Evolutionary conservation across 1,284 basidiomycete genomes (phyloP), one percentile per base, ranked within the genome.

Genomic region (Ganoderma sinense): DNA sequence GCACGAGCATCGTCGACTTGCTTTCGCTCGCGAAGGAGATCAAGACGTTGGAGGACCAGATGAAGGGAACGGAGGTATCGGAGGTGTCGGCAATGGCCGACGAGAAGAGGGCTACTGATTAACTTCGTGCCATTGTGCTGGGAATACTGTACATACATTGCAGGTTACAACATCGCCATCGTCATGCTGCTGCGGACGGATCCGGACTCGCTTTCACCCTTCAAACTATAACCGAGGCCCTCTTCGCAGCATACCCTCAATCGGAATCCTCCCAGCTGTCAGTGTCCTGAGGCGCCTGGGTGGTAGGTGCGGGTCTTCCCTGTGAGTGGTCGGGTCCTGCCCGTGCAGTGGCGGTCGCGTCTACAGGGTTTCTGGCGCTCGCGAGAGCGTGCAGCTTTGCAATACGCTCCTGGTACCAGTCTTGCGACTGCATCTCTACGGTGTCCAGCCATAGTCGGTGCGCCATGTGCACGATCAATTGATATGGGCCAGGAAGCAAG

Each of bases 11-110:
- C 10, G 10, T 64, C 33, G 65, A 63, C 20, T 74, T 71, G 1
- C 14, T 73, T 48, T 2, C 55, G 59, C 39, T 80, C 63, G 43
- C 80, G 75, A 4, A 74, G 73, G 41, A 76, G 71, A 16, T 74
- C 59, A 31, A 66, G 51, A 23, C 76, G 60, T 13, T 64, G 48
- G 31, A 64, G 16, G 36, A 40, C n/a, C 14, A 55, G n/a, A 29
- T 40, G 20, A 53, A 39, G 48, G 26, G 29, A 40, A 3, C 6
- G 56, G 31, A 23, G 53, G 29, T 14, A 11, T 39, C 8, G 20
- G 18, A 23, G 53, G 29, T 14, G n/a, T 39, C 8, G 20, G 18
- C 10, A 6, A 18, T 11, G 23, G 33, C 58, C 40, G 39, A 26
- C 7, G 39, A 36, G 58, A 60, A 56, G 53, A 29, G 4, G 8